Evolutionary conservation across 495 filamentous ascomycete species (phyloP).

Genomic region (Tetracladium marchalianum): DNA sequence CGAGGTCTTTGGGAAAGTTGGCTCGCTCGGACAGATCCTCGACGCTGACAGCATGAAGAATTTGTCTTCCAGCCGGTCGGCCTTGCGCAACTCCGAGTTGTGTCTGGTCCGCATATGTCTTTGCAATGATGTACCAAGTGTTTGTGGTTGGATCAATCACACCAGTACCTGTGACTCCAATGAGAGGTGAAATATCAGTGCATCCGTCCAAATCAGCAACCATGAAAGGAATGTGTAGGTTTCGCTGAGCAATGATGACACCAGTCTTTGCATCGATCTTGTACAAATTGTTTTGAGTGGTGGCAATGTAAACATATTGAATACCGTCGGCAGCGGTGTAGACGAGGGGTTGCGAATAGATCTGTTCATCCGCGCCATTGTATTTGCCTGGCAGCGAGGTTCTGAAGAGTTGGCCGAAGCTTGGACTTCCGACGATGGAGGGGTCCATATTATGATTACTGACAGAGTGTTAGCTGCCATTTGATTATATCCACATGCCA

Average conservation of each 20-base stretch:
- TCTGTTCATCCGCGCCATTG: slow-evolving; percentile 26
- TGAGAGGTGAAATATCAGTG: slow-evolving; percentile 31
- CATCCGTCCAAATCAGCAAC: slow-evolving; percentile 33
- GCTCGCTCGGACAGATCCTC: slow-evolving; percentile 26
- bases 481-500: background rate
- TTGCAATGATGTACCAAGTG: slow-evolving; percentile 33
- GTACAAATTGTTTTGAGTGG: slow-evolving; percentile 36
- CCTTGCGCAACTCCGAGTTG: slow-evolving; percentile 9
- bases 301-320: slow-evolving; percentile 35
- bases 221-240: slow-evolving; percentile 35
- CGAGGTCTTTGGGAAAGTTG: slow-evolving; percentile 29
- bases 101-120: slow-evolving; percentile 30
- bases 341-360: slow-evolving; percentile 36
- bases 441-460: slow-evolving; percentile 41
- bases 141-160: slow-evolving; percentile 38
- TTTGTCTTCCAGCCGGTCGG: slow-evolving; percentile 24
- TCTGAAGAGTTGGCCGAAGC: slow-evolving; percentile 34
- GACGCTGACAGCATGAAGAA: slow-evolving; percentile 29
- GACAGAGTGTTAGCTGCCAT: background rate
- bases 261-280: slow-evolving; percentile 37
- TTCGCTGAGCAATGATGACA: slow-evolving; percentile 26
- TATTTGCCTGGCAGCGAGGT: slow-evolving; percentile 28
- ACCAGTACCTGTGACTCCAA: slow-evolving; percentile 37
- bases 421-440: slow-evolving; percentile 25
- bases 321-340: slow-evolving; percentile 30